Evolutionary conservation across 1,284 basidiomycete species (phyloP).

Genomic region (Ustilago vetiveriae): DNA sequence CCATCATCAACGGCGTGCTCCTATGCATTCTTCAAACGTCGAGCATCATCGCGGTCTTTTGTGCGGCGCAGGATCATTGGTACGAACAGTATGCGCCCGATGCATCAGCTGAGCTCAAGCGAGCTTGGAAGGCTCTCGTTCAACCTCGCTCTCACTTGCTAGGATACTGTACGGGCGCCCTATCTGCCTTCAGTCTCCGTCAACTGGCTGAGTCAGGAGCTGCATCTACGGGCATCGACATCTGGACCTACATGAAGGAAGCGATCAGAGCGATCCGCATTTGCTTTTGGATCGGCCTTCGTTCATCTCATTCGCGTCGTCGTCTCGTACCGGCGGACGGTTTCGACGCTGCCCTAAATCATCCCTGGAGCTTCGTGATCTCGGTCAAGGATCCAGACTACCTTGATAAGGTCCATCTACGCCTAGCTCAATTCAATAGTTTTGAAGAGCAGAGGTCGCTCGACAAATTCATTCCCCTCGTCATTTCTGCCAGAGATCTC

Average conservation of each 20-base stretch:
- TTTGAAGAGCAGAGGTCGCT: slow-evolving; percentile 16
- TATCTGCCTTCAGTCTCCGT: slow-evolving; percentile 28
- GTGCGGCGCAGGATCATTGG: neutral
- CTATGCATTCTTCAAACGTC: slow-evolving; percentile 39
- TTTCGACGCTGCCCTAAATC: neutral
- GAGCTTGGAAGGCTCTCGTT: slow-evolving; percentile 20
- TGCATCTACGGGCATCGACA: neutral
- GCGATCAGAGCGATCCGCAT: slow-evolving; percentile 29
- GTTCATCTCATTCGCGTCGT: slow-evolving; percentile 20
- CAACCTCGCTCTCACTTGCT: slow-evolving; percentile 24
- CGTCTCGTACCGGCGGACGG: slow-evolving; percentile 7
- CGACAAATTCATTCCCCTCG: slow-evolving; percentile 8
- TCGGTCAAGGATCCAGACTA: slow-evolving; percentile 9
- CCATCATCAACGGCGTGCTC: slow-evolving; percentile 41
- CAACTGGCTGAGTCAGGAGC: slow-evolving; percentile 1
- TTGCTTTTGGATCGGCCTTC: slow-evolving; percentile 42
- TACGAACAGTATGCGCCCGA: neutral
- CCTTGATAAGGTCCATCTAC: slow-evolving; percentile 5
- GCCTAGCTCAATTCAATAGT: slow-evolving; percentile 15
- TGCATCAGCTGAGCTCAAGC: neutral
- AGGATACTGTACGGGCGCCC: slow-evolving; percentile 39
- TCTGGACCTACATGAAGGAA: slow-evolving; percentile 23
- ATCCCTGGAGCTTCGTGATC: slow-evolving; percentile 31
- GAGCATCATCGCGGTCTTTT: slow-evolving; percentile 24
- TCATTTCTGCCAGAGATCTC: slow-evolving; percentile 20